phyloP scores from a whole-genome alignment of 768 basidiomycete species.

The Lactarius sanguifluus region DNA sequence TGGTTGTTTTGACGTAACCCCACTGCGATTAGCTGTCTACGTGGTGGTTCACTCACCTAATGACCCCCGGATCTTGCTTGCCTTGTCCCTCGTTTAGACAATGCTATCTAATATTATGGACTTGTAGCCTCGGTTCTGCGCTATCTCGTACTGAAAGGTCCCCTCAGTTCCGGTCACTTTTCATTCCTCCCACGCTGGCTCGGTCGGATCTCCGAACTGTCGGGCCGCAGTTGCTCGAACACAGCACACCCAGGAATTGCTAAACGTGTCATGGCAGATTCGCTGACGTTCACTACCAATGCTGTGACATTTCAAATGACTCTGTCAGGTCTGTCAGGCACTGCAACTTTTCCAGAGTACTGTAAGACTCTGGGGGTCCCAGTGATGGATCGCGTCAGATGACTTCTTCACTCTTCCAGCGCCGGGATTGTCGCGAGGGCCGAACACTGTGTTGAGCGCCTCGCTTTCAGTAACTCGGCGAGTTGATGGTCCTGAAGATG shows the following conservation, averaged over 20 bases:
- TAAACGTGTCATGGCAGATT: not conserved
- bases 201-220: not conserved
- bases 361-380: not conserved
- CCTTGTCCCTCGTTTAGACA: not conserved
- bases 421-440: not conserved
- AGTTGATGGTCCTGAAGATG: slow-evolving; percentile 5
- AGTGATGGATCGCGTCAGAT: not conserved
- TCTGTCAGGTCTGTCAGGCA: not conserved
- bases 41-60: not conserved
- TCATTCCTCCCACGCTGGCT: slow-evolving; percentile 10
- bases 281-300: slow-evolving; percentile 5
- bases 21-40: not conserved
- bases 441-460: not conserved
- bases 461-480: not conserved
- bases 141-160: not conserved
- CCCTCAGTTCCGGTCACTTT: not conserved
- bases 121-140: not conserved
- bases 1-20: not conserved
- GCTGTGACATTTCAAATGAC: not conserved
- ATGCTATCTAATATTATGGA: not conserved
- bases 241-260: not conserved
- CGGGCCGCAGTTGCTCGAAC: not conserved
- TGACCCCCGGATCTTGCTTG: not conserved
- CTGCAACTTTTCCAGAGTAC: slow-evolving; percentile 1
- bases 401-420: not conserved